A percentile compares a stretch with the other conserved stretches of the same genome.
Conservation (phyloP, 2,329 filamentous ascomycete genomes). For the Ambrosiella beaveri region DNA sequence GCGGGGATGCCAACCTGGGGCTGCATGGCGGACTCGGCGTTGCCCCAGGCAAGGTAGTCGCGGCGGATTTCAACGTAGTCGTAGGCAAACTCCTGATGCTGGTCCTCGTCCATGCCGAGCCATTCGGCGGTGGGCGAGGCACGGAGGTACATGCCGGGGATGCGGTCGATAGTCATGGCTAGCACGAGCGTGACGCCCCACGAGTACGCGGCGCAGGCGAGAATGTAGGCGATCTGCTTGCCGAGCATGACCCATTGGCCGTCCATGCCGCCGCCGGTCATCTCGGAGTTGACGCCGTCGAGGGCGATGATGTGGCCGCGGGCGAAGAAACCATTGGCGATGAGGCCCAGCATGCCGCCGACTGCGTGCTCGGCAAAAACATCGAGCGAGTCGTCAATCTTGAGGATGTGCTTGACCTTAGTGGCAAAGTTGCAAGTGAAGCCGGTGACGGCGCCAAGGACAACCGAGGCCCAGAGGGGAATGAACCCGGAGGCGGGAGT, state of each 20-base stretch:
- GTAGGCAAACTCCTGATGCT: slow-evolving; percentile 79
- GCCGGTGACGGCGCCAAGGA: slow-evolving; percentile 49
- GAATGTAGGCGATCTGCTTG: slow-evolving; percentile 63
- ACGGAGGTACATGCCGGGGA: slow-evolving; percentile 64
- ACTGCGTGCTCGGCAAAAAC: slow-evolving; percentile 56
- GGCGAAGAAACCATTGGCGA: slow-evolving; percentile 60
- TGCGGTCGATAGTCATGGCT: slow-evolving; percentile 55
- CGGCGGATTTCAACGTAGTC: slow-evolving; percentile 80
- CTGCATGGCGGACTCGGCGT: slow-evolving; percentile 18
- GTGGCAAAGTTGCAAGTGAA: slow-evolving; percentile 51
- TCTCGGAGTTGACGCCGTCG: slow-evolving; percentile 56
- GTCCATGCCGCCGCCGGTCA: slow-evolving; percentile 54
- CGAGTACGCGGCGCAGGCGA: slow-evolving; percentile 46
- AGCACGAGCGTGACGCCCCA: slow-evolving; percentile 60
- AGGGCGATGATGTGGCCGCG: slow-evolving; percentile 55
- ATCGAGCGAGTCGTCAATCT: slow-evolving; percentile 55
- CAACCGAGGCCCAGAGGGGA: slow-evolving; percentile 48
- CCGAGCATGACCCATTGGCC: slow-evolving; percentile 59
- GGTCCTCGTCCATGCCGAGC: slow-evolving; percentile 77
- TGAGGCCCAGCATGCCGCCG: slow-evolving; percentile 49
- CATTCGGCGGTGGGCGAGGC: slow-evolving; percentile 69
- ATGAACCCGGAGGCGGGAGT: slow-evolving; percentile 54
- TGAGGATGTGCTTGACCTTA: slow-evolving; percentile 45
- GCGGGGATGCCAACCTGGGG: neutral
- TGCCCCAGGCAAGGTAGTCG: slow-evolving; percentile 78